These are phyloP conservation scores for Bipolaris bicolor DNA, from an alignment of 2,329 filamentous ascomycete species.

Conservation along the genomic window DNA sequence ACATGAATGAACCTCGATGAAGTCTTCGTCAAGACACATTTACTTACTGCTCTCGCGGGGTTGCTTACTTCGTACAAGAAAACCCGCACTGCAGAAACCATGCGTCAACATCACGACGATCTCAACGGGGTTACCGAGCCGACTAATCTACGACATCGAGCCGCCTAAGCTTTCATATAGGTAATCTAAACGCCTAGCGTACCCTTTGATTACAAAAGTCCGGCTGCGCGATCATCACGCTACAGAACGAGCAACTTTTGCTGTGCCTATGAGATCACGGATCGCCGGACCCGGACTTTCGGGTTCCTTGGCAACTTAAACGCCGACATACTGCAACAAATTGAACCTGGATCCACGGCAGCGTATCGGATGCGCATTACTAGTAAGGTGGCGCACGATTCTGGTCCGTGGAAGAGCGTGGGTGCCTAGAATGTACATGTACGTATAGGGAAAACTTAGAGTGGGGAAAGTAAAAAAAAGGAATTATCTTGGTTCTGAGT, in stretches of 20 bases:
- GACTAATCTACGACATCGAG: neutral
- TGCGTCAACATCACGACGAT: too few species aligned
- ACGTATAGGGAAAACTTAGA: neutral
- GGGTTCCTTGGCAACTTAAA: slow-evolving; percentile 6
- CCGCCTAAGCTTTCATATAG: neutral
- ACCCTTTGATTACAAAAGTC: neutral
- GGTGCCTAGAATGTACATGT: neutral
- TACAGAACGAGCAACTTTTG: neutral
- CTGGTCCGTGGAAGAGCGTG: neutral
- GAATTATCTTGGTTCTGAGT: too few species aligned
- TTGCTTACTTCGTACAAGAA: neutral
- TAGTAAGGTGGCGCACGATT: neutral
- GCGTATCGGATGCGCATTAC: neutral
- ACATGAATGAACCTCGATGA: neutral
- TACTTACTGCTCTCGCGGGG: neutral
- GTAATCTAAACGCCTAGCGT: neutral
- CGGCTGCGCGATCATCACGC: neutral
- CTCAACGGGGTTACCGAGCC: neutral
- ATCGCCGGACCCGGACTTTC: neutral
- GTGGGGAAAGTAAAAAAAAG: too few species aligned
- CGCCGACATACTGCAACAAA: neutral
- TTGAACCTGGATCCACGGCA: neutral
- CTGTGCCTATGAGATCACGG: neutral
- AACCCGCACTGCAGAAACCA: neutral
- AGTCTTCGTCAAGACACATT: neutral